These are phyloP conservation scores for Euphorbia pulcherrima DNA, from an alignment of 345 rosid species.

Conservation along the genomic window DNA sequence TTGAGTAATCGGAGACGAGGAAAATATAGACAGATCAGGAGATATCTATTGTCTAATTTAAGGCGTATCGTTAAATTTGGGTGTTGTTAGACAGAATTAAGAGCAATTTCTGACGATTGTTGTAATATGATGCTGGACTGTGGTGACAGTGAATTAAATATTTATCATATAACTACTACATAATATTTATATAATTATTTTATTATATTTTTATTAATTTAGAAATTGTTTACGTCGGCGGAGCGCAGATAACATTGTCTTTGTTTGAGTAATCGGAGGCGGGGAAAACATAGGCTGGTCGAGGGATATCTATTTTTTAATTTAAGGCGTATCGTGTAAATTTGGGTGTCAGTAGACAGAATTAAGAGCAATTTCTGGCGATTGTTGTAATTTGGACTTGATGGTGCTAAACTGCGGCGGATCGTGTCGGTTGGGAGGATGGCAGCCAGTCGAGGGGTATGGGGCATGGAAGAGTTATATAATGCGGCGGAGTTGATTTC, in stretches of 20 bases:
- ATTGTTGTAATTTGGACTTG: constrained; percentile 17
- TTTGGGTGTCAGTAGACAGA: not conserved
- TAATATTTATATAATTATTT: too few species aligned
- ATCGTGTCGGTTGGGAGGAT: constrained; percentile 27
- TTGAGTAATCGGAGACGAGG: not conserved
- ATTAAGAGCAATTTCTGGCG: constrained; percentile 7
- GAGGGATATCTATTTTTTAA: not conserved
- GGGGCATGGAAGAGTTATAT: constrained; percentile 29
- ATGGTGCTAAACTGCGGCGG: constrained; percentile 30
- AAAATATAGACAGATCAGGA: not conserved
- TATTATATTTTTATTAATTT: too few species aligned
- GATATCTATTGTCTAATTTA: constrained; percentile 4
- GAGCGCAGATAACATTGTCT: too few species aligned
- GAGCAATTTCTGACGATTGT: constrained; percentile 8
- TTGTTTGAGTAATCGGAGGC: not conserved
- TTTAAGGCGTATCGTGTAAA: not conserved
- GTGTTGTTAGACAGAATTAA: not conserved
- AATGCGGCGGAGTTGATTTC: constrained; percentile 37
- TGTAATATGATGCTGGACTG: constrained; percentile 24
- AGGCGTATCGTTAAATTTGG: not conserved
- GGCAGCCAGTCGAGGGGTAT: constrained; percentile 30
- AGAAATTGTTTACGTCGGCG: too few species aligned
- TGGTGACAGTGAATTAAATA: too few species aligned
- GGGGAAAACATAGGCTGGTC: not conserved
- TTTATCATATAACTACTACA: too few species aligned